phyloP scores from a whole-genome alignment of 1,284 basidiomycete species.

The Testicularia cyperi region DNA sequence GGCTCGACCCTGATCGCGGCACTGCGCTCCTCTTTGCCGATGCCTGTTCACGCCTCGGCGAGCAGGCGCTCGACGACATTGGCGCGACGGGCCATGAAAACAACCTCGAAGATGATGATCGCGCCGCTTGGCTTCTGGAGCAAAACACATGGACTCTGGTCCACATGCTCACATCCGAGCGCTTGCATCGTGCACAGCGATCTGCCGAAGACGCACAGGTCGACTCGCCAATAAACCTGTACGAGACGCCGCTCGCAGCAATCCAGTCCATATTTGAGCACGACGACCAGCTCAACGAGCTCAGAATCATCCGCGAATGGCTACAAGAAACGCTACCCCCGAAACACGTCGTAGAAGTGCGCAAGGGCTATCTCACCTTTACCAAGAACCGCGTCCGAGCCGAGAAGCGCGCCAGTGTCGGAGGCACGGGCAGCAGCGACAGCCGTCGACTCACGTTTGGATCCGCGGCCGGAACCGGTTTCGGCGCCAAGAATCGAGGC shows the following conservation, averaged over 20 bases:
- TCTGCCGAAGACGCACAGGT: slow-evolving; percentile 18
- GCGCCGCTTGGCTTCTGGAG: slow-evolving; percentile 44
- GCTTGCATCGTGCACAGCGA: slow-evolving; percentile 33
- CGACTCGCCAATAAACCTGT: slow-evolving; percentile 4
- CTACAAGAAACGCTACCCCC: slow-evolving; percentile 49
- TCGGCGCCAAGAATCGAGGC: slow-evolving; percentile 36
- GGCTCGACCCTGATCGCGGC: slow-evolving; percentile 38
- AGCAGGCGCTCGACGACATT: slow-evolving; percentile 39
- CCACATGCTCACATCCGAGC: slow-evolving; percentile 38
- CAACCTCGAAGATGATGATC: slow-evolving; percentile 31
- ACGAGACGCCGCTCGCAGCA: slow-evolving; percentile 54
- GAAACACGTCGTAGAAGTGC: slow-evolving; percentile 51
- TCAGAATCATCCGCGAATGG: slow-evolving; percentile 57
- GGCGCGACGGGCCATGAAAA: slow-evolving; percentile 10
- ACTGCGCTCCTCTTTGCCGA: slow-evolving; percentile 50
- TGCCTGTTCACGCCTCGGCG: slow-evolving; percentile 30
- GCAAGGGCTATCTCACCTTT: slow-evolving; percentile 58
- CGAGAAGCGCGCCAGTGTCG: slow-evolving; percentile 42
- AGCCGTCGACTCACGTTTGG: slow-evolving; percentile 22
- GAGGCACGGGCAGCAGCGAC: slow-evolving; percentile 8
- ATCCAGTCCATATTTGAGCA: slow-evolving; percentile 50
- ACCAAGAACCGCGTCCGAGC: slow-evolving; percentile 54
- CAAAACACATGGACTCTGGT: slow-evolving; percentile 49
- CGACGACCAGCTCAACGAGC: slow-evolving; percentile 49
- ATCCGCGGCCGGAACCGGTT: slow-evolving; percentile 27